Base-by-base conservation (phyloP, 768 basidiomycete genomes). In the Podaxis carcinomalis region DNA sequence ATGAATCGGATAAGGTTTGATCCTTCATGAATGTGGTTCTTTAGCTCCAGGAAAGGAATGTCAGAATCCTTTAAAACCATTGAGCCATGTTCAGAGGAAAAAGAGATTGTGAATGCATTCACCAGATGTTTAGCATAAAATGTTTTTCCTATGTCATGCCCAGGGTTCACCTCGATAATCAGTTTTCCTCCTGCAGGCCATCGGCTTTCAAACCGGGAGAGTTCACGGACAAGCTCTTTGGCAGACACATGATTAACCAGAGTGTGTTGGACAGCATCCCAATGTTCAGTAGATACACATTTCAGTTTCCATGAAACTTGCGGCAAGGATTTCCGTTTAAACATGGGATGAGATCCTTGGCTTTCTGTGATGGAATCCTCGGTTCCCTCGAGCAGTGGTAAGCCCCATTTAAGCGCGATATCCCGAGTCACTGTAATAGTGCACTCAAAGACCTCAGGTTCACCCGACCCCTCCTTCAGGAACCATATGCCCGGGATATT, bases 101-200 rank as follows among this genome's bases (percentile, higher is more conserved):
- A 19, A 52, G 4, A 14, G 21, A 40, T 6, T 56, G 51, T 21
- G 56, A 44, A 32, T 40, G n/a, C 10, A 70, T 77, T 64, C 21
- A 82, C 83, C 72, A 83, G 58, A 36, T 75, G 56, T 28, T 72
- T 56, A 23, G 83, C 80, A n/a, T 83, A 62, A 76, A 78, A 81
- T 2, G 72, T 76, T 62, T 70, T 73, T 42, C 71, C 73, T 21
- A 68, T 63, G 5, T 64, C 61, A 6, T 67, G 67, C 1, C 66
- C 71, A 4, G 73, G 74, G 65, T 85, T 85, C 54, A 83, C 70
- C 59, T 77, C 73, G 32, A 84, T 67, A 42, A 82, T 71, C 21
- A 84, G 65, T 27, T 73, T 72, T 40, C 82, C 83, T 51, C 73
- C 71, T 37, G 66, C 59, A 49, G 83, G 83, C 83, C 83, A 84